These are phyloP conservation scores for Oryza glaberrima DNA, from an alignment of 176 grass and related monocot genomes.

Conservation along the genomic window DNA sequence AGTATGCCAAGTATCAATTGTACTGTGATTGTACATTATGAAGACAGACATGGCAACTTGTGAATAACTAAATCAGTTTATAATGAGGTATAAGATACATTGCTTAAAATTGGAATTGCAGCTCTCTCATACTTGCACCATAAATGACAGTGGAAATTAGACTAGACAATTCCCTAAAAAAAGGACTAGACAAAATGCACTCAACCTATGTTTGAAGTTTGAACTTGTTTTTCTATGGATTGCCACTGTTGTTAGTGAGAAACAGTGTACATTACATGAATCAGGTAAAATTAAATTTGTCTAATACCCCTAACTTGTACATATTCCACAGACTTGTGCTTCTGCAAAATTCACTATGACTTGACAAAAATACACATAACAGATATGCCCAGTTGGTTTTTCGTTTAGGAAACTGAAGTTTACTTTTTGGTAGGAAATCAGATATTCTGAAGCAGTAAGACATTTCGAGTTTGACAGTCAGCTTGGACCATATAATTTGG, in stretches of 20 bases:
- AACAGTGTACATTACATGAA: not conserved
- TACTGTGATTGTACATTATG: not conserved
- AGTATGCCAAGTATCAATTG: not conserved
- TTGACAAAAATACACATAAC: not conserved
- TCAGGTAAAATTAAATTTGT: not conserved
- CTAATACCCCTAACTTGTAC: not conserved
- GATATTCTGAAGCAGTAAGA: constrained; percentile 83
- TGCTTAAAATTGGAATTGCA: not conserved
- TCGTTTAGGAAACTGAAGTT: constrained; percentile 38
- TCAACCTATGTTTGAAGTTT: not conserved
- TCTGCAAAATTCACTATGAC: not conserved
- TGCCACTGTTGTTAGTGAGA: constrained; percentile 1
- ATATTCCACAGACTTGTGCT: not conserved
- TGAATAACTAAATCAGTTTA: not conserved
- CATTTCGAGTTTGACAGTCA: constrained; percentile 76
- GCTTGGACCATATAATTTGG: constrained; percentile 81
- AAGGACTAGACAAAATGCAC: not conserved
- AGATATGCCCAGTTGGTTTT: not conserved
- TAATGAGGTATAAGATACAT: not conserved
- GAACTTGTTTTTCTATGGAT: not conserved
- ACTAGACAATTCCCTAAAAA: not conserved
- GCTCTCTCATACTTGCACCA: not conserved
- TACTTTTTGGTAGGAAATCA: constrained; percentile 73
- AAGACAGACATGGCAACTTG: not conserved
- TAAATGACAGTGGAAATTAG: not conserved